Evolutionary conservation across 108 stramenopile genomes (phyloP).

Genomic region (Stephanodiscus triporus): DNA sequence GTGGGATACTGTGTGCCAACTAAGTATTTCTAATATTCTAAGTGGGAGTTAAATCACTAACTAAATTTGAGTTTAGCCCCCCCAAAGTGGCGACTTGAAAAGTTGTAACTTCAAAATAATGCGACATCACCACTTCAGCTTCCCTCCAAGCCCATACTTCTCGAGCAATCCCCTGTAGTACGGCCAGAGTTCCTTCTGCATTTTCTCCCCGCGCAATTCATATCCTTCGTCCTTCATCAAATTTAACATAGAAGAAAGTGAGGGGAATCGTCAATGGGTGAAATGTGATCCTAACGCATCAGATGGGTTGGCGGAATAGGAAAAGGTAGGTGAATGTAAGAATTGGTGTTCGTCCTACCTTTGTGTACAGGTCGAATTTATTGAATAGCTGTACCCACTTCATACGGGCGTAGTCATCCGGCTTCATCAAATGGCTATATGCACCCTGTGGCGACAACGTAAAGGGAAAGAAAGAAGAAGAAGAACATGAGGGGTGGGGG

Average conservation of each 20-base stretch:
- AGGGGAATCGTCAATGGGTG: slow-evolving; percentile 1
- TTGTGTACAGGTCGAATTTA: slow-evolving; percentile 78
- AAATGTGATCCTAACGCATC: not conserved
- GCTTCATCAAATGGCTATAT: slow-evolving; percentile 64
- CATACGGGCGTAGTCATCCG: slow-evolving; percentile 59
- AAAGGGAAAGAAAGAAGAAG: not conserved
- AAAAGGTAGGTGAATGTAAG: not conserved
- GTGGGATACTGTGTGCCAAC: too few relatives aligned
- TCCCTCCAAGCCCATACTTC: slow-evolving; percentile 73
- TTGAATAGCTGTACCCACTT: slow-evolving; percentile 81
- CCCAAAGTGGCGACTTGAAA: too few relatives aligned
- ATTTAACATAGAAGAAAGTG: too few relatives aligned
- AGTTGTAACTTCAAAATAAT: too few relatives aligned
- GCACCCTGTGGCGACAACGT: slow-evolving; percentile 39
- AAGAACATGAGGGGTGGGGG: too few relatives aligned
- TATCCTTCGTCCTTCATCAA: slow-evolving; percentile 57
- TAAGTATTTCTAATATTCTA: too few relatives aligned
- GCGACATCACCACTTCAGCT: slow-evolving; percentile 65
- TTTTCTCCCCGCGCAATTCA: slow-evolving; percentile 50
- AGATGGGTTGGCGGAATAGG: not conserved
- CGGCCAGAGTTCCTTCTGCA: slow-evolving; percentile 68
- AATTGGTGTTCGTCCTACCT: not conserved
- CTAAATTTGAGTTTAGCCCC: too few relatives aligned
- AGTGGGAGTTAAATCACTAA: too few relatives aligned
- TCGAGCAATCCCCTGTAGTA: slow-evolving; percentile 69